A percentile compares a stretch with the other conserved stretches of the same genome.
Conservation (phyloP, 192 early-diverging fungal genomes). For the Lobosporangium transversale region DNA sequence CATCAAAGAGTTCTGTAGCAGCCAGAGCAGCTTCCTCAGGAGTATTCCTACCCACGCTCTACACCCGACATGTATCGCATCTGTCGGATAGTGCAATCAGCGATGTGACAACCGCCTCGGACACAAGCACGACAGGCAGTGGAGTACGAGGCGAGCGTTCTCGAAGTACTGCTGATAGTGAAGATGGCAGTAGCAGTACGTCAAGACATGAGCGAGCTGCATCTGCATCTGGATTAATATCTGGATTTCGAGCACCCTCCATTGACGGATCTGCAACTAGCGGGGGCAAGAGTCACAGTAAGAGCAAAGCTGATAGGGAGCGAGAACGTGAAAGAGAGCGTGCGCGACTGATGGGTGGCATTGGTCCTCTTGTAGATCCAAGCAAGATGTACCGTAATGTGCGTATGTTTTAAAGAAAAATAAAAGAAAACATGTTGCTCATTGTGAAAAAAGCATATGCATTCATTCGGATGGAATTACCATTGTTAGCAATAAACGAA, state of each 20-base stretch:
- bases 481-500: background rate
- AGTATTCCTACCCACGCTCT: constrained; percentile 15
- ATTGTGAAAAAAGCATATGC: too few relatives aligned
- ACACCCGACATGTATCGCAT: constrained; percentile 24
- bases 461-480: too few relatives aligned
- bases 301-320: constrained; percentile 10
- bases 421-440: background rate
- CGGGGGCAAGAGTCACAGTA: constrained; percentile 9
- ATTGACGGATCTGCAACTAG: too few relatives aligned
- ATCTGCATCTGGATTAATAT: background rate
- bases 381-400: constrained; percentile 52
- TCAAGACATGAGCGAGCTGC: background rate
- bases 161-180: background rate
- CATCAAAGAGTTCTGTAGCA: constrained; percentile 1
- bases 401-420: constrained; percentile 31
- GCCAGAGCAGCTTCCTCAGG: constrained; percentile 20
- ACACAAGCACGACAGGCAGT: constrained; percentile 20
- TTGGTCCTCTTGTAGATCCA: constrained; percentile 31
- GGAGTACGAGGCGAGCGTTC: background rate
- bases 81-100: constrained; percentile 28
- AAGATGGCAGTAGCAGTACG: background rate
- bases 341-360: constrained; percentile 27
- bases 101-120: constrained; percentile 36
- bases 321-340: constrained; percentile 34
- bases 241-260: too few relatives aligned